These are phyloP conservation scores for Aspergillus persii DNA, from an alignment of 2,329 filamentous ascomycete species.

Conservation along the genomic window DNA sequence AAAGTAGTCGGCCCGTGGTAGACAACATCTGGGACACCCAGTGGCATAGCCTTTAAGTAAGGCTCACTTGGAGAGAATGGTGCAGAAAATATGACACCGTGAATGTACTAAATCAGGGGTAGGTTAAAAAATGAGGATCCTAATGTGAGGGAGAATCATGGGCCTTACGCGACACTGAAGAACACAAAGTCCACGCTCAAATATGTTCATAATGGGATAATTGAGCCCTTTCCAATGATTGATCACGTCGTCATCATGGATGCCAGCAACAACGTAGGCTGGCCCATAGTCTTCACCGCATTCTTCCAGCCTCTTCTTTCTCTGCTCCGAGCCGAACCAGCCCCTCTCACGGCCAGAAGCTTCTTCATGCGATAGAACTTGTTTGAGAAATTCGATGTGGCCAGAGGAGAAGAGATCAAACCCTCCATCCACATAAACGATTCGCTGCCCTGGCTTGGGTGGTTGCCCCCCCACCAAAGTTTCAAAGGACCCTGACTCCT, in stretches of 20 bases:
- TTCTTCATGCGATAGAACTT: conserved; percentile 72
- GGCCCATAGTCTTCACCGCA: conserved; percentile 72
- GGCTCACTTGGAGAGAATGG: conserved; percentile 79
- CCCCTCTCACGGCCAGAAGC: conserved; percentile 63
- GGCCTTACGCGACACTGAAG: conserved; percentile 79
- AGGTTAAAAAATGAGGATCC: neutral
- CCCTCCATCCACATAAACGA: conserved; percentile 94
- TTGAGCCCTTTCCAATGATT: conserved; percentile 97
- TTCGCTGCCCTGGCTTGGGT: conserved; percentile 72
- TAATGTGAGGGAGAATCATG: neutral
- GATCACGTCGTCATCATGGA: conserved; percentile 93
- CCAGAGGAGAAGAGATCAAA: conserved; percentile 97
- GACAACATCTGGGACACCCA: conserved; percentile 71
- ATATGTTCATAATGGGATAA: conserved; percentile 99
- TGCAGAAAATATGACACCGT: conserved; percentile 83
- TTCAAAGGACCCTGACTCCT: conserved; percentile 65
- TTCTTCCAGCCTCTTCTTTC: conserved; percentile 61
- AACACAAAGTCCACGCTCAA: conserved; percentile 91
- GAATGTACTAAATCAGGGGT: conserved; percentile 64
- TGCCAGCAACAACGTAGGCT: conserved; percentile 84
- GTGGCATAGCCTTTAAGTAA: conserved; percentile 74
- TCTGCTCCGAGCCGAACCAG: conserved; percentile 70
- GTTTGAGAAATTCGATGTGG: conserved; percentile 89
- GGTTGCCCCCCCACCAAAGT: conserved; percentile 69
- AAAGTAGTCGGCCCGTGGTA: conserved; percentile 97